Evolutionary conservation across 306 rosid species (phyloP).

Genomic region (Urtica urens): DNA sequence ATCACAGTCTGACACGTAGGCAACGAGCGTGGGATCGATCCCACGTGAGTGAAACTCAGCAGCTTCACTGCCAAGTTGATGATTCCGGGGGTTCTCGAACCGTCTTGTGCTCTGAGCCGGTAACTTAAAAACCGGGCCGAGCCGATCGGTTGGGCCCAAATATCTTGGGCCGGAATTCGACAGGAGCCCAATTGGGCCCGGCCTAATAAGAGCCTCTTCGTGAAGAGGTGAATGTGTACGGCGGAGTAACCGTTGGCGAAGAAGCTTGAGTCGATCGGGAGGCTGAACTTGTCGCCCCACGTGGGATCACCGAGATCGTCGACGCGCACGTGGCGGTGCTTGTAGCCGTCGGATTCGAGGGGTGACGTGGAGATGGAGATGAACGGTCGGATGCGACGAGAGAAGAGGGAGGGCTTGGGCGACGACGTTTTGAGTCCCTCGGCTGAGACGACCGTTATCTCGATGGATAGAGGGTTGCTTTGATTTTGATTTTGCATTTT

Average conservation of each 20-base stretch:
- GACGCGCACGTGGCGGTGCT: constrained; percentile 19
- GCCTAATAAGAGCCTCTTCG: constrained; percentile 29
- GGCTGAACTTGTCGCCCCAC: constrained; percentile 36
- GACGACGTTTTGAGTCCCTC: constrained; percentile 34
- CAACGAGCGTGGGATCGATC: not conserved
- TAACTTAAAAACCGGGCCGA: constrained; percentile 35
- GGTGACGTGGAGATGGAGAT: constrained; percentile 31
- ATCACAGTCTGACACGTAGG: constrained; percentile 35
- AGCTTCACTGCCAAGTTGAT: constrained; percentile 34
- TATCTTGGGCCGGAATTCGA: constrained; percentile 34
- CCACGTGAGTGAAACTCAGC: constrained; percentile 14
- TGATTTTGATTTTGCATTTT: constrained; percentile 1
- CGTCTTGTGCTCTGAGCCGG: constrained; percentile 49
- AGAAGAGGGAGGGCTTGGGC: constrained; percentile 13
- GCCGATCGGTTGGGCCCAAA: constrained; percentile 21
- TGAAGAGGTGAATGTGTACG: constrained; percentile 30
- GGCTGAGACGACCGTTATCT: constrained; percentile 35
- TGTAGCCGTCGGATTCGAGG: constrained; percentile 3
- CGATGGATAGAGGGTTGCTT: constrained; percentile 22
- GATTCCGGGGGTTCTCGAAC: constrained; percentile 26
- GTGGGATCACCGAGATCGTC: constrained; percentile 26
- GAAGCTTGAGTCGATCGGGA: constrained; percentile 34
- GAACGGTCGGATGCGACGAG: constrained; percentile 29
- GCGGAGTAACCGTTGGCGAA: constrained; percentile 25
- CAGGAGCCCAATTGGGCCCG: constrained; percentile 37